These are phyloP conservation scores for Hibiscus mutabilis DNA, from an alignment of 345 rosid genomes.

Conservation along the genomic window DNA sequence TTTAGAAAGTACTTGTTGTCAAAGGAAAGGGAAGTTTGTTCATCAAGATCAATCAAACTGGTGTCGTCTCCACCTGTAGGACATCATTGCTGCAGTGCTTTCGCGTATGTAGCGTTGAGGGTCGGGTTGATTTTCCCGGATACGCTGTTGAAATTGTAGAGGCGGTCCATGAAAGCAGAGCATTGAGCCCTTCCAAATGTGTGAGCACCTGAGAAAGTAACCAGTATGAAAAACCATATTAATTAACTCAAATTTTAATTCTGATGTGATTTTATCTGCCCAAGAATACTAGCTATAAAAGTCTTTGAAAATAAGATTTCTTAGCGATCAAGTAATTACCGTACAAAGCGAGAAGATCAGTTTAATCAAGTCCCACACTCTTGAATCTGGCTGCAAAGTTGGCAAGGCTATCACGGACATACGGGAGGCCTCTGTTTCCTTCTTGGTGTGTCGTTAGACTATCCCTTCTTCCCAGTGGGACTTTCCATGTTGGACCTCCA, in stretches of 20 bases:
- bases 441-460: slow-evolving; percentile 17
- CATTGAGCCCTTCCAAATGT: slow-evolving; percentile 14
- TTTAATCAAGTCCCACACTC: slow-evolving; percentile 15
- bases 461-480: slow-evolving; percentile 34
- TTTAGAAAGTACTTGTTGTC: slow-evolving; percentile 31
- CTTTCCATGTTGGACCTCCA: slow-evolving; percentile 30
- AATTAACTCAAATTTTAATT: not conserved
- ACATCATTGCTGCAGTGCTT: not conserved
- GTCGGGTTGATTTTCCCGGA: not conserved
- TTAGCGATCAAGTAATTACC: slow-evolving; percentile 13
- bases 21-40: slow-evolving; percentile 5
- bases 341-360: slow-evolving; percentile 32
- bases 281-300: too few relatives aligned
- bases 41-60: slow-evolving; percentile 9
- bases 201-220: slow-evolving; percentile 5
- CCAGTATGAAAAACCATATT: not conserved
- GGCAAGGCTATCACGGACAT: slow-evolving; percentile 16
- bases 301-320: too few relatives aligned
- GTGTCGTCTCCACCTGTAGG: slow-evolving; percentile 5
- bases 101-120: not conserved
- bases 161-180: not conserved
- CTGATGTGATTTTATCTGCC: too few relatives aligned
- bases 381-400: slow-evolving; percentile 14
- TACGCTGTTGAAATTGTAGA: slow-evolving; percentile 2
- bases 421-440: slow-evolving; percentile 22